Evolutionary conservation across 805 yeast species (phyloP).

Genomic region (Nakazawaea wyomingensis): DNA sequence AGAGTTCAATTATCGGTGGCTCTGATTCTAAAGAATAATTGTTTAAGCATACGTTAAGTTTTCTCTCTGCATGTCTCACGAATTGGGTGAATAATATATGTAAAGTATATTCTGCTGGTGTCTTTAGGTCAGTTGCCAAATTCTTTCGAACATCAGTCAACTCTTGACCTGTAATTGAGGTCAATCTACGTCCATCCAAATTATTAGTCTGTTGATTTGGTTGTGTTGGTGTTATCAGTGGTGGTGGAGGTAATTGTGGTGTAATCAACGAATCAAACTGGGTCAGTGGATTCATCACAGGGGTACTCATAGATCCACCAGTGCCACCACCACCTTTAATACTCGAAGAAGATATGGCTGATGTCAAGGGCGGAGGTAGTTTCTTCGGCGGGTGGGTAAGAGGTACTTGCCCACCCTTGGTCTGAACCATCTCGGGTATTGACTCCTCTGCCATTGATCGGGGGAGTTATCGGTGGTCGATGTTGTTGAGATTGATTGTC

Average conservation of each 20-base stretch:
- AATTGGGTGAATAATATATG: constrained; percentile 94
- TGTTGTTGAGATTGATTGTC: not conserved
- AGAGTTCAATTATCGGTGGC: constrained; percentile 70
- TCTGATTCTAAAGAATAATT: constrained; percentile 62
- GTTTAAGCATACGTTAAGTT: constrained; percentile 65
- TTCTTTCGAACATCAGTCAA: constrained; percentile 9
- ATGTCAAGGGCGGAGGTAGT: not conserved
- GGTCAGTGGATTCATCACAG: constrained; percentile 3
- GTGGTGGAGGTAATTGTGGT: constrained; percentile 14
- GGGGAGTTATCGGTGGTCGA: not conserved
- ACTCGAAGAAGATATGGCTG: not conserved
- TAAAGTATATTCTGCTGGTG: constrained; percentile 85
- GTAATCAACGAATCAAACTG: constrained; percentile 8
- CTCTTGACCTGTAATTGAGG: constrained; percentile 7
- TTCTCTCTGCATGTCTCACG: constrained; percentile 88
- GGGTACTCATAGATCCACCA: constrained; percentile 2
- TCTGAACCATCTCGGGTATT: not conserved
- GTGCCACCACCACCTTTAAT: not conserved
- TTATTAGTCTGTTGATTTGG: constrained; percentile 1
- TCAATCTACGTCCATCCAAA: constrained; percentile 10
- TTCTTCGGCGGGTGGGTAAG: not conserved
- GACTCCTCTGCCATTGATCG: constrained; percentile 1
- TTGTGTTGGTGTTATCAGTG: constrained; percentile 10
- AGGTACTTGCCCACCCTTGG: not conserved
- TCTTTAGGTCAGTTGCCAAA: constrained; percentile 29